A percentile compares a stretch with the other conserved stretches of the same genome.
Evolutionary conservation across 1,284 basidiomycete genomes (phyloP).

Genomic region (Ustilago curta): DNA sequence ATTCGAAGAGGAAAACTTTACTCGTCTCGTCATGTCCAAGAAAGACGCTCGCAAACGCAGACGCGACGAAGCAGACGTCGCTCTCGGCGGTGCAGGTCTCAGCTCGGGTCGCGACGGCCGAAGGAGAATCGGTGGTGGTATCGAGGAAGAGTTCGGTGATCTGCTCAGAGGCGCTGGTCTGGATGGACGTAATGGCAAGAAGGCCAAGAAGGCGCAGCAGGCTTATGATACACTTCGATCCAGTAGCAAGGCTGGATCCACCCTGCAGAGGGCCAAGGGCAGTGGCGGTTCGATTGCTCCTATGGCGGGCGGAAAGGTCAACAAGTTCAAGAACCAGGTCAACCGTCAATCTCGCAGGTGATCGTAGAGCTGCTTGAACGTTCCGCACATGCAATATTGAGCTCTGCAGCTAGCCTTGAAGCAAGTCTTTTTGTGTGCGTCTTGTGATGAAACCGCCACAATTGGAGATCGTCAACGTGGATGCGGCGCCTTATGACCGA

Average conservation of each 20-base stretch:
- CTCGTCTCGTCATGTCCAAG: slow-evolving; percentile 90
- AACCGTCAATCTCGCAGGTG: slow-evolving; percentile 25
- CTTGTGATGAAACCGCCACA: neutral
- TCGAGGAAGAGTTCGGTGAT: slow-evolving; percentile 69
- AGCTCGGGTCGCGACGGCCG: slow-evolving; percentile 50
- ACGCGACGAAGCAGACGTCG: slow-evolving; percentile 90
- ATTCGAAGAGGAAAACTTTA: slow-evolving; percentile 97
- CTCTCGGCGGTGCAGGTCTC: slow-evolving; percentile 76
- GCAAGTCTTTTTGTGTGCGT: neutral
- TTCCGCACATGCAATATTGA: neutral
- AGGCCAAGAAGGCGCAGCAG: slow-evolving; percentile 48
- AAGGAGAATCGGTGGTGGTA: slow-evolving; percentile 64
- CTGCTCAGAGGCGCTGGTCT: slow-evolving; percentile 55
- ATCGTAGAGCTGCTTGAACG: neutral
- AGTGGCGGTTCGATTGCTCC: neutral
- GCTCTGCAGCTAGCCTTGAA: too few species aligned
- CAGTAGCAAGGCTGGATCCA: slow-evolving; percentile 30
- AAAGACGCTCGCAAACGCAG: slow-evolving; percentile 82
- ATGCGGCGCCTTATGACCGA: too few species aligned
- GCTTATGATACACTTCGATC: slow-evolving; percentile 42
- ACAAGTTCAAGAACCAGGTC: slow-evolving; percentile 47
- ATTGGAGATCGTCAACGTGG: neutral
- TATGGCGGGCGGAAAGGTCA: slow-evolving; percentile 8
- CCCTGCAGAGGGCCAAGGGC: slow-evolving; percentile 40
- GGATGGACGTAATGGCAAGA: slow-evolving; percentile 48